Percentiles rank a stretch among this genome's conserved stretches.
These are phyloP conservation scores for Lippia alba DNA, from an alignment of 305 asterid genomes.

Conservation along the genomic window DNA sequence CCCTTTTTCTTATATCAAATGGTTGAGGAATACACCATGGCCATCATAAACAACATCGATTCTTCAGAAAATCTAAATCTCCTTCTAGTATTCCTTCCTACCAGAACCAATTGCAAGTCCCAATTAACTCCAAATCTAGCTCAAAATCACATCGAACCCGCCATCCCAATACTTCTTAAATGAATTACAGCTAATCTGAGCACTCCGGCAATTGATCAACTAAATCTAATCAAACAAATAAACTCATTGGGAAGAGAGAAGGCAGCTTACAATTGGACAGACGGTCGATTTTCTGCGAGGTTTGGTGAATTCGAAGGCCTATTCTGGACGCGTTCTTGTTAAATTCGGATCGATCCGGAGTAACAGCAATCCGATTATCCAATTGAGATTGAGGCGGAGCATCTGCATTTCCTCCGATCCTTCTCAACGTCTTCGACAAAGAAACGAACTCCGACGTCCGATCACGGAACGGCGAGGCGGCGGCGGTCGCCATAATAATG, in stretches of 20 bases:
- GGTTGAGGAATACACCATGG: neutral
- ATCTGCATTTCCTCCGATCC: slow-evolving; percentile 38
- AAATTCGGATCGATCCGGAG: slow-evolving; percentile 65
- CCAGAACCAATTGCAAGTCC: slow-evolving; percentile 8
- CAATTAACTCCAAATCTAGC: neutral
- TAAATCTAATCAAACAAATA: slow-evolving; percentile 8
- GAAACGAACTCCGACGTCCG: slow-evolving; percentile 71
- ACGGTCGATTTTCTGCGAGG: slow-evolving; percentile 64
- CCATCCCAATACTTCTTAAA: slow-evolving; percentile 11
- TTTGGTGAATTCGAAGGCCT: slow-evolving; percentile 64
- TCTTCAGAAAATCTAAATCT: slow-evolving; percentile 13
- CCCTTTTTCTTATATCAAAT: neutral
- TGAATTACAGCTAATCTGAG: slow-evolving; percentile 18
- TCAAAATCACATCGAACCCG: slow-evolving; percentile 14
- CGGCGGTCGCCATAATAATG: slow-evolving; percentile 51
- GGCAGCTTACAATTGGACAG: slow-evolving; percentile 50
- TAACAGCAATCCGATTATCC: slow-evolving; percentile 24
- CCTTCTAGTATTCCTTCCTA: neutral
- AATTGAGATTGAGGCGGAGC: slow-evolving; percentile 38
- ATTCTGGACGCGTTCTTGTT: slow-evolving; percentile 64
- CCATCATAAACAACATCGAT: neutral
- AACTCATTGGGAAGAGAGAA: neutral
- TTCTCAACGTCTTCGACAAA: slow-evolving; percentile 53
- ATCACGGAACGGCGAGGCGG: slow-evolving; percentile 58
- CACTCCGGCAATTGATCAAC: slow-evolving; percentile 7